Base-by-base conservation (phyloP, 192 early-diverging fungal genomes). In the Dissophora globulifera region DNA sequence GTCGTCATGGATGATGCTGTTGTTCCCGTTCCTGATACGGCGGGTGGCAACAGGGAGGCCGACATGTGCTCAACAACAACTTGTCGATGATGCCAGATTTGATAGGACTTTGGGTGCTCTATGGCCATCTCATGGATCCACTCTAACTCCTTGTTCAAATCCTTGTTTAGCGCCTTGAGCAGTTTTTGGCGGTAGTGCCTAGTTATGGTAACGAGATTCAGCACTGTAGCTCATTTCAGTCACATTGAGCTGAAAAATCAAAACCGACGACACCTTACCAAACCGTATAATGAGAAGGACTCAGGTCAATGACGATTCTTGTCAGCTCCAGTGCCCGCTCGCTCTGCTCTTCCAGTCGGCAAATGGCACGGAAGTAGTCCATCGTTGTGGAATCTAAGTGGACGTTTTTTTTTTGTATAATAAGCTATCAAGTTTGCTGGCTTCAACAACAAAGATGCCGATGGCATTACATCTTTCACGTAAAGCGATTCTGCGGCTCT, bases 231-330 rank as follows among this genome's bases (percentile, higher is more conserved):
- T n/a, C n/a, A n/a, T n/a, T n/a, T n/a, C n/a, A n/a, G n/a, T n/a
- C n/a, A n/a, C n/a, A n/a, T n/a, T n/a, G n/a, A n/a, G n/a, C n/a
- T n/a, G n/a, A n/a, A n/a, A n/a, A n/a, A n/a, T n/a, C n/a, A n/a
- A n/a, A n/a, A n/a, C n/a, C n/a, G n/a, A n/a, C n/a, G n/a, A n/a
- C n/a, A n/a, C n/a, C n/a, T n/a, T 81, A 92, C 98, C 98, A 99
- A 16, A 94, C 88, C 26, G 93, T 95, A 78, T 98, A 99, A 85
- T 99, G 96, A 1, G 92, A 91, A 10, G 98, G 92, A 78, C 96
- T 98, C 50, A 89, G 62, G 22, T 87, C 70, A 50, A 99, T 89
- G 48, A 98, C 93, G 29, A 84, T 82, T 53, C 82, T 81, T 1
- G 95, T 97, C 50, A 99, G 81, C 9, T 89, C 81, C 49, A 97